Conservation (phyloP, 2,329 filamentous ascomycete species). For the Talaromyces sp. region DNA sequence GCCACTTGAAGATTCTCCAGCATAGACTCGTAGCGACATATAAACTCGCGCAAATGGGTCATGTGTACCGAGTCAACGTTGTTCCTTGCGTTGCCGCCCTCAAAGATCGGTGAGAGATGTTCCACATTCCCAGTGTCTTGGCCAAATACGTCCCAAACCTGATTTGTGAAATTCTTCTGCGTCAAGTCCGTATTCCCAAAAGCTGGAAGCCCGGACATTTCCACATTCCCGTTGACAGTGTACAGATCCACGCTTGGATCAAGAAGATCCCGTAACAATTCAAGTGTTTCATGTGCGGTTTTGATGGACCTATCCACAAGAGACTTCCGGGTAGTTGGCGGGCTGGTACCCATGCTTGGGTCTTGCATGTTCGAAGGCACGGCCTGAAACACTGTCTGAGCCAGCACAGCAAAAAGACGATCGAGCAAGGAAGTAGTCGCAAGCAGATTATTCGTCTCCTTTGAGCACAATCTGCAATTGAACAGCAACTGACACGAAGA, state of each 20-base stretch:
- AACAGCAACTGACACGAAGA: conserved; percentile 24
- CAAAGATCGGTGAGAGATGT: background rate
- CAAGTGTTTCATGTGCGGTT: background rate
- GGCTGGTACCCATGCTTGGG: background rate
- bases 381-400: conserved; percentile 21
- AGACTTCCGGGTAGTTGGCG: background rate
- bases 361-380: background rate
- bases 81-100: background rate
- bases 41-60: background rate
- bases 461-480: conserved; percentile 24
- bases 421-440: conserved; percentile 27
- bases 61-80: background rate
- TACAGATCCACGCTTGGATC: background rate
- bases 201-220: background rate
- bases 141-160: background rate
- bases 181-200: background rate
- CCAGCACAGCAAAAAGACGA: conserved; percentile 24
- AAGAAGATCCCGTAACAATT: background rate
- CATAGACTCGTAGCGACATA: conserved; percentile 3
- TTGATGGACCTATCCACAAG: background rate
- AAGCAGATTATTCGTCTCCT: conserved; percentile 24
- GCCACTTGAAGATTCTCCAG: conserved; percentile 1
- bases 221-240: background rate
- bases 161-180: background rate
- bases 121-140: background rate